Base-by-base conservation (phyloP, 2,329 filamentous ascomycete species). In the Aspergillus amoenus region DNA sequence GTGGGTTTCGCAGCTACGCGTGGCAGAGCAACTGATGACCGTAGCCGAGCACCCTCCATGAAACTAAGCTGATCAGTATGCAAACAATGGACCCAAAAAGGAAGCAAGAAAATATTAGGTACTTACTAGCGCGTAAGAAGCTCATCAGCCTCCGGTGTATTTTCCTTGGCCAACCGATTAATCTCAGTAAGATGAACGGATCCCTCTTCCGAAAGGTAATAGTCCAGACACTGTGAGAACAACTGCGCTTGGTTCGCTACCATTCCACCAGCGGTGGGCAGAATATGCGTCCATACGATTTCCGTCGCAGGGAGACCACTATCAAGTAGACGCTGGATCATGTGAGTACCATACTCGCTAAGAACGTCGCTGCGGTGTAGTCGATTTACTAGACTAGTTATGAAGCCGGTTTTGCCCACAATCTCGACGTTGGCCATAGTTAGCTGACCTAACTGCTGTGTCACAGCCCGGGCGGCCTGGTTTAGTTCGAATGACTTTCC, bases 231-330 rank as follows among this genome's bases (percentile, higher is more conserved):
- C 61, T 85, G 83, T 0, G 75, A 79, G 63, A 85, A 84, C 21
- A 85, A 77, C 57, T 84, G 82, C 7, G 80, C 82, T 64, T 85
- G 83, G 56, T 83, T 84, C 3, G 79, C 75, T 3, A 84, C 81
- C 72, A 82, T 81, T 39, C 81, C 81, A 24, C 80, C 82, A 1
- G 81, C 81, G 0, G 83, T 84, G 32, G 82, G 82, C 42, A 86
- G 75, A 53, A 86, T 80, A 54, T 85, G 80, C 41, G 79, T 80
- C 79, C 80, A 84, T 30, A 84, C 82, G 24, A 85, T 74, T 18
- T 82, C 76, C 24, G 81, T 71, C 5, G 78, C 68, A 1, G 77
- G 73, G 55, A 78, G 73, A 7, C 78, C 75, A 7, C 74, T 76
- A 40, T 77, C 75, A 17, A 83, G 73, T 9, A 86, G 73, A 12